Evolutionary conservation across 2,329 filamentous ascomycete species (phyloP).

Genomic region (Samsoniella hepiali): DNA sequence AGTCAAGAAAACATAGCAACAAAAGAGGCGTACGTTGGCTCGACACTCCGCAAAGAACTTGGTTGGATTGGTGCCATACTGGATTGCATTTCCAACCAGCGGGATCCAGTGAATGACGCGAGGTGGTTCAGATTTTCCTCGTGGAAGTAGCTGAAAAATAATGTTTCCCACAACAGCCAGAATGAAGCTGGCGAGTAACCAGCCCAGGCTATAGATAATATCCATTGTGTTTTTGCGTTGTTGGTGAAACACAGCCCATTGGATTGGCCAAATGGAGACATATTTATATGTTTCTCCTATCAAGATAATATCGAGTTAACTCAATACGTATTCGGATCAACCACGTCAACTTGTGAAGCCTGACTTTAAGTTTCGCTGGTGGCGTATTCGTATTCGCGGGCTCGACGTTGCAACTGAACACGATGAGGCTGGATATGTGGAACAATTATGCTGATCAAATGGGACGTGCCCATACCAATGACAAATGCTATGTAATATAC

Average conservation of each 20-base stretch:
- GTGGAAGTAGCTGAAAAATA: conserved; percentile 23
- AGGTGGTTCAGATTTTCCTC: conserved; percentile 47
- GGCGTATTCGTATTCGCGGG: neutral
- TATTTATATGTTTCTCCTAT: neutral
- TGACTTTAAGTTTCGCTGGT: too few species aligned
- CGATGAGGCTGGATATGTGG: too few species aligned
- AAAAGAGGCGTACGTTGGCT: conserved; percentile 54
- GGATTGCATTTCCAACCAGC: conserved; percentile 66
- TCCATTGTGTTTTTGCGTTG: neutral
- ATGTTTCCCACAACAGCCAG: conserved; percentile 21
- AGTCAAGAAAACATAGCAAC: neutral
- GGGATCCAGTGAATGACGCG: conserved; percentile 60
- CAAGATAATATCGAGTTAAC: neutral
- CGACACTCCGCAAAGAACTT: conserved; percentile 63
- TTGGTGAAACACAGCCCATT: neutral
- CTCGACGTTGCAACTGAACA: too few species aligned
- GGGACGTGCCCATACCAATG: neutral
- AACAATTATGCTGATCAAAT: neutral
- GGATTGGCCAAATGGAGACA: neutral
- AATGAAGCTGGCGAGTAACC: neutral
- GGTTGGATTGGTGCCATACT: conserved; percentile 69
- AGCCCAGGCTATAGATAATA: neutral
- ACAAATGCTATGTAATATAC: neutral
- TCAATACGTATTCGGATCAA: neutral
- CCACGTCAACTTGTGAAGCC: neutral